phyloP scores from a whole-genome alignment of 1,284 basidiomycete species.

The Bjerkandera adusta region DNA sequence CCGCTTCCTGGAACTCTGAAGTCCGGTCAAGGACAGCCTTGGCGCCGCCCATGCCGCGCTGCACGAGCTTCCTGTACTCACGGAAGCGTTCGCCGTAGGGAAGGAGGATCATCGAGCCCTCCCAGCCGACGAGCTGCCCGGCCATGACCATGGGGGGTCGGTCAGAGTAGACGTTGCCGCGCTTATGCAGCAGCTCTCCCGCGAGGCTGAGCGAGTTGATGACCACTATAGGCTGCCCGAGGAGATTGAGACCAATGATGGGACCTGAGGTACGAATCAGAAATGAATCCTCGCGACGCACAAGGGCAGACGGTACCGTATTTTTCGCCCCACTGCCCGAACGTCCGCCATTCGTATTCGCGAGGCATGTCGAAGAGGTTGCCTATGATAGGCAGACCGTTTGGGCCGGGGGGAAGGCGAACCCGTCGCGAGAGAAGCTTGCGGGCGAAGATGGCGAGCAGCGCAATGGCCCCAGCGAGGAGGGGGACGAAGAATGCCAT shows the following conservation, averaged over 20 bases:
- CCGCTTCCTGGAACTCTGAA: too few relatives aligned
- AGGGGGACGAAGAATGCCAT: too few relatives aligned
- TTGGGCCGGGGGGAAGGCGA: conserved; percentile 23
- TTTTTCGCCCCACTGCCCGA: conserved; percentile 14
- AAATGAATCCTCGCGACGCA: neutral
- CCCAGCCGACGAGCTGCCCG: conserved; percentile 33
- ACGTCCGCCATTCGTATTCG: conserved; percentile 20
- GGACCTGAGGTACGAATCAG: conserved; percentile 37
- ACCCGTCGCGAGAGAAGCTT: too few relatives aligned
- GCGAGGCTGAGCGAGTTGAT: conserved; percentile 52
- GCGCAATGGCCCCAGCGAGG: too few relatives aligned
- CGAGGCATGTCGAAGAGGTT: conserved; percentile 25
- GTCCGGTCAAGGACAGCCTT: too few relatives aligned
- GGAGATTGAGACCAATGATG: conserved; percentile 54
- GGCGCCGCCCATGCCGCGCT: neutral
- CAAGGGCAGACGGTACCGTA: conserved; percentile 17
- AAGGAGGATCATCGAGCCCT: neutral
- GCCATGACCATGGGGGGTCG: conserved; percentile 60
- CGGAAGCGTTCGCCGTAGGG: neutral
- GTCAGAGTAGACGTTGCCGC: conserved; percentile 61
- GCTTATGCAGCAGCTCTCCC: conserved; percentile 56
- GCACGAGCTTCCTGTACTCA: neutral
- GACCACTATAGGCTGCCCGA: conserved; percentile 57
- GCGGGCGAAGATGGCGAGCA: too few relatives aligned
- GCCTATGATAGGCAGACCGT: conserved; percentile 23